Percentiles rank a stretch among this genome's conserved stretches.
Evolutionary conservation across 768 basidiomycete genomes (phyloP).

Genomic region (Guyanaporus albipodus): DNA sequence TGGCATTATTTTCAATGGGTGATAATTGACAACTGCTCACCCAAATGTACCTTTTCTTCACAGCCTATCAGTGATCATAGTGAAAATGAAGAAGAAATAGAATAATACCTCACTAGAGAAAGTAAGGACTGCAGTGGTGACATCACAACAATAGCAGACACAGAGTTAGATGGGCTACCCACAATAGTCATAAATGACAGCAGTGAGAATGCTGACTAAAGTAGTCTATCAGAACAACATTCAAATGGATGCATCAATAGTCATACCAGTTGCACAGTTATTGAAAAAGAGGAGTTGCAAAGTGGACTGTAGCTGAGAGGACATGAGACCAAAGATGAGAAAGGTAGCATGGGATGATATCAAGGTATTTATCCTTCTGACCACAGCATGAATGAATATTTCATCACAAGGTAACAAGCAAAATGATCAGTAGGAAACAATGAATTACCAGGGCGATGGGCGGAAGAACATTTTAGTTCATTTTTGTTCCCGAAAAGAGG

Average conservation of each 20-base stretch:
- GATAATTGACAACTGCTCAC: too few relatives aligned
- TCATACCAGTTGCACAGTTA: not conserved
- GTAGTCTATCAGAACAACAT: not conserved
- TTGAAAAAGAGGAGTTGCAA: not conserved
- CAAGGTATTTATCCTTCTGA: not conserved
- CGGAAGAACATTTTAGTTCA: too few relatives aligned
- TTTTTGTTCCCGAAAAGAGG: too few relatives aligned
- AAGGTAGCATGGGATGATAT: too few relatives aligned
- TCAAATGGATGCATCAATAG: not conserved
- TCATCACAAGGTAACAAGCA: too few relatives aligned
- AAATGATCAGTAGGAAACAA: too few relatives aligned
- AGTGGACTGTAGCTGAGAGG: not conserved
- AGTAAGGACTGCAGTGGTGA: not conserved
- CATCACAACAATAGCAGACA: not conserved
- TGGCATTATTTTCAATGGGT: too few relatives aligned
- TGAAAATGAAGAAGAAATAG: not conserved
- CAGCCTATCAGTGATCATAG: not conserved
- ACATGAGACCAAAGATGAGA: too few relatives aligned
- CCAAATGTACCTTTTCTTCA: too few relatives aligned
- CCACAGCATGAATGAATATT: too few relatives aligned
- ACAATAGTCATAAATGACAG: slow-evolving; percentile 1
- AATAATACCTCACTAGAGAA: not conserved
- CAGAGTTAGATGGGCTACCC: too few relatives aligned
- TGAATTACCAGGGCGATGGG: too few relatives aligned
- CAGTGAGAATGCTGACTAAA: not conserved